Evolutionary conservation across 805 yeast genomes (phyloP).

Genomic region (Kockiozyma suomiensis): DNA sequence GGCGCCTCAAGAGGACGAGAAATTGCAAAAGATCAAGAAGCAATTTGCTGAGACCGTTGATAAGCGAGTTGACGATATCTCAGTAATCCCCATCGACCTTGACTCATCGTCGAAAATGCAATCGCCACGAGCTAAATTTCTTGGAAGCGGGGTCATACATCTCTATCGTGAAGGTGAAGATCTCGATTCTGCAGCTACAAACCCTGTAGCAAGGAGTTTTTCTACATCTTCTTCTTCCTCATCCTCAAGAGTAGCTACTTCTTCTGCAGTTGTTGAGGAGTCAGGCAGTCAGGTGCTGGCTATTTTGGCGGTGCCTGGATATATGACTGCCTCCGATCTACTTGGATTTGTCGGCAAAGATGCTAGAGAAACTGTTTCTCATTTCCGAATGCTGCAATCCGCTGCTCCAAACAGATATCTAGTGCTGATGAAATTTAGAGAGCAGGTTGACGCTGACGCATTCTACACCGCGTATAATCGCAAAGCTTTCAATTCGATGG

Average conservation of each 20-base stretch:
- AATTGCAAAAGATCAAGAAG: neutral
- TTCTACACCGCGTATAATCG: slow-evolving; percentile 74
- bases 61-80: slow-evolving; percentile 31
- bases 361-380: slow-evolving; percentile 58
- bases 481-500: slow-evolving; percentile 78
- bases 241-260: neutral
- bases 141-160: slow-evolving; percentile 76
- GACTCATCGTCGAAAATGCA: slow-evolving; percentile 8
- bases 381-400: slow-evolving; percentile 71
- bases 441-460: slow-evolving; percentile 55
- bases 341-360: slow-evolving; percentile 77
- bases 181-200: slow-evolving; percentile 26
- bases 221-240: slow-evolving; percentile 8
- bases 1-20: neutral
- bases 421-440: slow-evolving; percentile 74
- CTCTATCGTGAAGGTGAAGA: slow-evolving; percentile 59
- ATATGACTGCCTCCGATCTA: slow-evolving; percentile 81
- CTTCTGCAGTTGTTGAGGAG: slow-evolving; percentile 16
- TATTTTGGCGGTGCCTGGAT: slow-evolving; percentile 83
- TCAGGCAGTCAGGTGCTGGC: slow-evolving; percentile 58
- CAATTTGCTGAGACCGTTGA: slow-evolving; percentile 18
- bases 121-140: slow-evolving; percentile 58
- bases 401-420: slow-evolving; percentile 68
- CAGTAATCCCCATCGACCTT: slow-evolving; percentile 33
- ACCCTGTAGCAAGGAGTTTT: slow-evolving; percentile 13